Evolutionary conservation across 1,139 yeast genomes (phyloP), one percentile per base, ranked within the genome.

Genomic region (Debaryomyces udenii): DNA sequence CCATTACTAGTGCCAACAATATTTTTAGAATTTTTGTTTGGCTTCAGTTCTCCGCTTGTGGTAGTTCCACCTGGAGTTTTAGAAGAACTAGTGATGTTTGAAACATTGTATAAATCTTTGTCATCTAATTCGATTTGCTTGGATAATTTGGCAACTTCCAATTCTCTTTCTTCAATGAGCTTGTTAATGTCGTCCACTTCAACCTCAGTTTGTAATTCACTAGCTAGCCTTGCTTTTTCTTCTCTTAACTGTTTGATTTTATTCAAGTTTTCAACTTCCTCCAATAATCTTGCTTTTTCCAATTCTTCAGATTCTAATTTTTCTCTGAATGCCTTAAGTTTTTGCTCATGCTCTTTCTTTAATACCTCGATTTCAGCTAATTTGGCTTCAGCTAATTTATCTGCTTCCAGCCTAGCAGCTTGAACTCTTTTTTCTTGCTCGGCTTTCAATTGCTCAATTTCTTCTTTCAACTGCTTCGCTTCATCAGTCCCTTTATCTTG

Each of bases 181-280:
- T 59, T 56, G 46, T 67, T 66, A 40, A 68, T 55, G 35, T 62
- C 66, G 29, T 59, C 65, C 35, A 65, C 40, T 31, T 61, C 59
- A 35, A 50, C 43, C 35, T 58, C 59, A 27, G 55, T 53, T 23
- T 51, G 49, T 35, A 61, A 60, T 43, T 62, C 60, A 31, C 47
- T 52, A n/a, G 68, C 53, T 45, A 67, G 61, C 45, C 62, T 59
- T 4, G 62, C 62, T 48, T 64, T 68, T 44, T 68, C 72, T 53
- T 65, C 73, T 51, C 71, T 64, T 48, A 68, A 64, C 38, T 61
- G 59, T 45, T 64, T 58, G 43, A 68, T 66, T 42, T 66, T 66
- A 50, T 64, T 65, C 59, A 68, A 63, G 48, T 67, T 66, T 31
- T 59, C 70, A 44, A 68, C 70, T 50, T 68, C 74, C 43, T 66